phyloP scores from a whole-genome alignment of 768 basidiomycete genomes.

The Lactifluus volemus region DNA sequence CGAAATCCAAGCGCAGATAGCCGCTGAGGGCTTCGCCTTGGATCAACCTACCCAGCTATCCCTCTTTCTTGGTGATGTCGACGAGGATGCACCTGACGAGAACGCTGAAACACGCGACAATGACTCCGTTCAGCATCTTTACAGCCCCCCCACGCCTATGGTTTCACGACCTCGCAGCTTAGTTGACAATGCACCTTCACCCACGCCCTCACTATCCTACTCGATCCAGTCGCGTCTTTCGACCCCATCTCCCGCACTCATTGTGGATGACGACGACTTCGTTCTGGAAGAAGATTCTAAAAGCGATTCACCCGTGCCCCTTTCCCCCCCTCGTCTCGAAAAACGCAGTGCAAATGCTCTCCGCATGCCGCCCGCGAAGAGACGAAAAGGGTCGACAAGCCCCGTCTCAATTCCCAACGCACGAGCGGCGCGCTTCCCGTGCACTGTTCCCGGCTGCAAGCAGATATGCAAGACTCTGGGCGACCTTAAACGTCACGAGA shows the following conservation, averaged over 20 bases:
- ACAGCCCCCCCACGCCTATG: too few relatives aligned
- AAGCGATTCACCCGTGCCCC: not conserved
- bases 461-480: slow-evolving; percentile 18
- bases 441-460: slow-evolving; percentile 16
- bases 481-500: slow-evolving; percentile 17
- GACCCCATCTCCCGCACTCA: not conserved
- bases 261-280: not conserved
- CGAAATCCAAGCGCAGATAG: not conserved
- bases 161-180: not conserved
- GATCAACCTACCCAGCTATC: not conserved
- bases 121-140: not conserved
- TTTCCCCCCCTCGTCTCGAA: not conserved
- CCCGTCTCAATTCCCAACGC: not conserved
- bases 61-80: not conserved
- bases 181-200: not conserved
- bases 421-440: slow-evolving; percentile 4
- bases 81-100: not conserved
- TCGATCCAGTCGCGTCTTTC: not conserved
- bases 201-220: slow-evolving; percentile 2
- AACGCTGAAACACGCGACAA: not conserved
- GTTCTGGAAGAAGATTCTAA: not conserved
- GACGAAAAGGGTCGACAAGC: not conserved
- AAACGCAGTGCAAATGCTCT: not conserved
- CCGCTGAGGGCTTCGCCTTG: not conserved
- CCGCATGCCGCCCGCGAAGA: not conserved